Base-by-base conservation (phyloP, 1,284 basidiomycete species). In the Somion occarium region DNA sequence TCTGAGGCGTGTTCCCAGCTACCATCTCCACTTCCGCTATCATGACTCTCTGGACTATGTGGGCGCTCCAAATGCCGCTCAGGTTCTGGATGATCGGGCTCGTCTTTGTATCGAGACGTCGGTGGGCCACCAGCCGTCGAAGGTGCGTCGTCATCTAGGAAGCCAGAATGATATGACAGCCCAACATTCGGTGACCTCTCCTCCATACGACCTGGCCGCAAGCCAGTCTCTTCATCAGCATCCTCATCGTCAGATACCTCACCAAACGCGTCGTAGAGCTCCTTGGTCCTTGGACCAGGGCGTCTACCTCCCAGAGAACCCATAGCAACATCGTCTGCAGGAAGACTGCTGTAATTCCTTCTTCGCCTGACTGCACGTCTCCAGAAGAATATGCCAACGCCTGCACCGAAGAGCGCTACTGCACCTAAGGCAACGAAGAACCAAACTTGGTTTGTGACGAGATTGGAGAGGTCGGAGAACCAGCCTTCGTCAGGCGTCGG, bases 191-290 rank as follows among this genome's bases (percentile, higher is more conserved):
- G 5, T 23, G 11, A 11, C 4, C 42, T n/a, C 23, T 43, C 42
- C 9, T 52, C 59, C 34, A 59, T 56, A 24, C 59, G 63, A 49
- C 49, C 44, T 48, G 55, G 60, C 38, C 71, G 70, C 49, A 90
- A 67, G 38, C 74, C 73, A 3, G 82, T 82, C 58, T 78, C 74
- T 61, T 91, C 87, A 63, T 89, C 80, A 24, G 74, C 84, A 53
- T 88, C 83, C 34, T 79, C 78, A 38, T 89, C 85, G 57, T 90
- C 87, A 23, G 82, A 86, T 26, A 84, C 77, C 65, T 93, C 91
- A 19, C 91, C 92, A 69, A 95, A 95, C 13, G 93, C 92, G 68
- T 95, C 93, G 61, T 95, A 95, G 51, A 95, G 64, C 66, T 95
- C 93, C 71, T 88, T 91, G 38, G 88, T 85, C 18, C 79, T 76